These are phyloP conservation scores for Trichophyton simii DNA, from an alignment of 2,329 filamentous ascomycete genomes.

Conservation along the genomic window DNA sequence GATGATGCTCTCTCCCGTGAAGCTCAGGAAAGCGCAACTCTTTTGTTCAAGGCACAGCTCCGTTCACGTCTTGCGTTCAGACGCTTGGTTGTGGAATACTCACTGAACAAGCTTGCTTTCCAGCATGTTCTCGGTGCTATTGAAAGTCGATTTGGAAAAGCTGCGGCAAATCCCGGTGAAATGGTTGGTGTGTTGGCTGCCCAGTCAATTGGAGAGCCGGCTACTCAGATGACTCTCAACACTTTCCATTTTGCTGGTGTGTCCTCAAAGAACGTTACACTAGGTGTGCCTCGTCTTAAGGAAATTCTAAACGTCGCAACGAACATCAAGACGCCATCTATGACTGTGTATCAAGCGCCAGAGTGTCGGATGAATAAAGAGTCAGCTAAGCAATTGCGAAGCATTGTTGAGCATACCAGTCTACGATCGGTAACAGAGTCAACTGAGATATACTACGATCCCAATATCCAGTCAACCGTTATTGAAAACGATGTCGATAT, in stretches of 20 bases:
- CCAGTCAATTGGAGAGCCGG: constrained; percentile 96
- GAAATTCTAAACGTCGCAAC: constrained; percentile 97
- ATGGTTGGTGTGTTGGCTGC: constrained; percentile 98
- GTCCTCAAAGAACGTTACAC: constrained; percentile 97
- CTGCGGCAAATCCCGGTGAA: constrained; percentile 82
- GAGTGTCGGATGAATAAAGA: constrained; percentile 55
- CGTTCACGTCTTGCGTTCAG: constrained; percentile 88
- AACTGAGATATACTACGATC: constrained; percentile 96
- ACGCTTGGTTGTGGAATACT: constrained; percentile 73
- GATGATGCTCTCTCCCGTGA: constrained; percentile 69
- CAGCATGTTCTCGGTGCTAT: constrained; percentile 85
- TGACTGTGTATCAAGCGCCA: constrained; percentile 74
- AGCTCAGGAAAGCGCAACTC: constrained; percentile 75
- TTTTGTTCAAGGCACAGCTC: constrained; percentile 83
- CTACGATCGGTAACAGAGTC: constrained; percentile 80
- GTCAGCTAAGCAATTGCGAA: constrained; percentile 72
- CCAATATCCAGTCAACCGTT: constrained; percentile 70
- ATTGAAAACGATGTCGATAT: constrained; percentile 84
- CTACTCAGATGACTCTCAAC: constrained; percentile 98
- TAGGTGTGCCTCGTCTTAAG: constrained; percentile 97
- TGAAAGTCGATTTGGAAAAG: constrained; percentile 73
- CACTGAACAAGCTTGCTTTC: constrained; percentile 80
- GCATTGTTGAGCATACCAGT: constrained; percentile 85
- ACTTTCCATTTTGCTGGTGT: constrained; percentile 99
- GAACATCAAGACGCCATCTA: constrained; percentile 96